phyloP scores from a whole-genome alignment of 139 green algal species.

The Parachlorella kessleri region DNA sequence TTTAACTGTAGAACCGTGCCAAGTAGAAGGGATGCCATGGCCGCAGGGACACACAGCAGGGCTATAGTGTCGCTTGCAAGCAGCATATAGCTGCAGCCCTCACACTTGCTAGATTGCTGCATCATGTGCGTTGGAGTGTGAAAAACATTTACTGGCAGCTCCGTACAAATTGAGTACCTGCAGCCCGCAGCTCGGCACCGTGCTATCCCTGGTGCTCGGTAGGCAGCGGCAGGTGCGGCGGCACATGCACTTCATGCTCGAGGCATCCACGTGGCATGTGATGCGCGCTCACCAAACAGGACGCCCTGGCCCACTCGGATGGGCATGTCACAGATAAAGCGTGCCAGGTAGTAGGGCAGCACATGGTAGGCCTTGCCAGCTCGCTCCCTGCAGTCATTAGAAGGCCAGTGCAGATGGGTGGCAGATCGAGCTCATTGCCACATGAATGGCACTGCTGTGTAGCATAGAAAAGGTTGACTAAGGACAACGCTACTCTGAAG shows the following conservation, averaged over 20 bases:
- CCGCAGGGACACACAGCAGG: no score
- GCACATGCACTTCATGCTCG: no score
- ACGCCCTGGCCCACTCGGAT: slow-evolving; percentile 40
- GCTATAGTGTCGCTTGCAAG: no score
- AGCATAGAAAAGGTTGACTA: neutral
- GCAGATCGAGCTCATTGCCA: neutral
- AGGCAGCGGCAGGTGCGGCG: no score
- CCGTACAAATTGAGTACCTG: neutral
- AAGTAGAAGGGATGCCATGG: no score
- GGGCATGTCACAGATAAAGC: slow-evolving; percentile 48
- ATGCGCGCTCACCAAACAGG: slow-evolving; percentile 23
- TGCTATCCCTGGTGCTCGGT: neutral
- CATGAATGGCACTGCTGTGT: neutral
- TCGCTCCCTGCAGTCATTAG: slow-evolving; percentile 17
- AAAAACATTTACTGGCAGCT: neutral
- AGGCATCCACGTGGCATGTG: no score
- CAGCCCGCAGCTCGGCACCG: neutral
- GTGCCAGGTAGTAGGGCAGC: slow-evolving; percentile 56
- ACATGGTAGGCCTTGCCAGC: slow-evolving; percentile 51
- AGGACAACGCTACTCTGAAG: neutral
- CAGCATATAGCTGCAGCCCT: no score
- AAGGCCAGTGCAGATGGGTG: neutral
- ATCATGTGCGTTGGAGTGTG: neutral
- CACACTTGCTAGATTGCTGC: neutral
- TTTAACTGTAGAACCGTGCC: no score